phyloP scores from a whole-genome alignment of 1,139 yeast genomes.

The Protomyces lactucae-debilis region DNA sequence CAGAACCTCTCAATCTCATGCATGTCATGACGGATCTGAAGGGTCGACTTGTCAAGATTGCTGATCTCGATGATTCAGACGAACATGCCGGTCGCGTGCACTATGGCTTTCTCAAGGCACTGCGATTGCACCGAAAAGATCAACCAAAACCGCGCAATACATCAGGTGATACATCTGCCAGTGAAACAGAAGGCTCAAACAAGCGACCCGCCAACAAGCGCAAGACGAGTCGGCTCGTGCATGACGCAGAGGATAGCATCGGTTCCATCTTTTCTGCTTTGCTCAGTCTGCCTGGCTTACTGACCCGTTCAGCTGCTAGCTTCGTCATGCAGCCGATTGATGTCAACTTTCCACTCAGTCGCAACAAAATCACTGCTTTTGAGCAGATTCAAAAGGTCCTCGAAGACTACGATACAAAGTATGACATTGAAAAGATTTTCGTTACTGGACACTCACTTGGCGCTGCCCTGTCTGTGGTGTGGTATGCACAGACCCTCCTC shows the following conservation, averaged over 20 bases:
- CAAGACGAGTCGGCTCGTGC: neutral
- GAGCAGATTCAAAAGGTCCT: constrained; percentile 13
- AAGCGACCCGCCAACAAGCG: neutral
- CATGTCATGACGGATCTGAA: constrained; percentile 24
- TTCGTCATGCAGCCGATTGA: constrained; percentile 15
- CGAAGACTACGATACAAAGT: neutral
- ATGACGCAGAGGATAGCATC: constrained; percentile 8
- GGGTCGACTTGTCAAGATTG: constrained; percentile 14
- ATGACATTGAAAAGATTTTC: neutral
- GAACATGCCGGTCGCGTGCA: constrained; percentile 18
- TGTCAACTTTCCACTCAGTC: constrained; percentile 9
- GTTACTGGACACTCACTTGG: constrained; percentile 24
- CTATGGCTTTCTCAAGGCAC: constrained; percentile 24
- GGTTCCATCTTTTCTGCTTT: constrained; percentile 13
- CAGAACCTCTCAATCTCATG: constrained; percentile 24
- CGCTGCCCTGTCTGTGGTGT: constrained; percentile 22
- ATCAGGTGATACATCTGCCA: neutral
- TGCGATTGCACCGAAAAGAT: constrained; percentile 15
- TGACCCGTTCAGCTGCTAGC: neutral
- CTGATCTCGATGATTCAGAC: constrained; percentile 2
- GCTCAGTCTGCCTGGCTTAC: constrained; percentile 5
- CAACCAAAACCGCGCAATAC: neutral
- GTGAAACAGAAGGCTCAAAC: neutral
- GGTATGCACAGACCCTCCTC: constrained; percentile 18
- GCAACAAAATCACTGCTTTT: constrained; percentile 21